A percentile compares a stretch with the other conserved stretches of the same genome.
phyloP scores from a whole-genome alignment of 768 basidiomycete species.

The Rhodotorula taiwanensis region DNA sequence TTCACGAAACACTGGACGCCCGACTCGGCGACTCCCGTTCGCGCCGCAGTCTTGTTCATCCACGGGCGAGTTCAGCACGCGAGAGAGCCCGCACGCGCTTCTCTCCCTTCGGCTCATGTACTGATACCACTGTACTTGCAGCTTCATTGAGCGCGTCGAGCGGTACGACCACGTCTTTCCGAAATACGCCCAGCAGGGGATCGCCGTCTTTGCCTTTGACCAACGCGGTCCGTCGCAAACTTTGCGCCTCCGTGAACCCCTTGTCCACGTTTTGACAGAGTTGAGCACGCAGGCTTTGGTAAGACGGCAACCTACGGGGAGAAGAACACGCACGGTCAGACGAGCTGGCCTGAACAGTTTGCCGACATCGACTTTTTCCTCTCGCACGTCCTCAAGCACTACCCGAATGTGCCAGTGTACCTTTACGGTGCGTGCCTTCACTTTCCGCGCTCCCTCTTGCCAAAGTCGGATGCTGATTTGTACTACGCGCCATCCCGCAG shows the following conservation, averaged over 20 bases:
- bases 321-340: constrained; percentile 28
- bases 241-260: neutral
- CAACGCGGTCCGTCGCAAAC: constrained; percentile 28
- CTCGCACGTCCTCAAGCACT: neutral
- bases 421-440: constrained; percentile 23
- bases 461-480: neutral
- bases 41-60: constrained; percentile 24
- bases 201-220: constrained; percentile 39
- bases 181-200: constrained; percentile 26
- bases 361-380: constrained; percentile 37
- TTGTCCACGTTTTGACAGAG: neutral
- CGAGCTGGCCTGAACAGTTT: constrained; percentile 29
- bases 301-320: constrained; percentile 28
- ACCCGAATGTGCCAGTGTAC: constrained; percentile 20
- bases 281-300: constrained; percentile 33
- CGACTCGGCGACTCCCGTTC: neutral
- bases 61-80: constrained; percentile 33
- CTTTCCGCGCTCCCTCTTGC: neutral
- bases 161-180: constrained; percentile 39
- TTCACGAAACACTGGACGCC: constrained; percentile 33
- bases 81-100: no score
- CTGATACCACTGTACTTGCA: neutral
- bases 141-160: constrained; percentile 36
- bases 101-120: neutral
- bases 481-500: neutral